Evolutionary conservation across 192 early-diverging fungal genomes (phyloP).

Genomic region (Rhizophagus sp.): DNA sequence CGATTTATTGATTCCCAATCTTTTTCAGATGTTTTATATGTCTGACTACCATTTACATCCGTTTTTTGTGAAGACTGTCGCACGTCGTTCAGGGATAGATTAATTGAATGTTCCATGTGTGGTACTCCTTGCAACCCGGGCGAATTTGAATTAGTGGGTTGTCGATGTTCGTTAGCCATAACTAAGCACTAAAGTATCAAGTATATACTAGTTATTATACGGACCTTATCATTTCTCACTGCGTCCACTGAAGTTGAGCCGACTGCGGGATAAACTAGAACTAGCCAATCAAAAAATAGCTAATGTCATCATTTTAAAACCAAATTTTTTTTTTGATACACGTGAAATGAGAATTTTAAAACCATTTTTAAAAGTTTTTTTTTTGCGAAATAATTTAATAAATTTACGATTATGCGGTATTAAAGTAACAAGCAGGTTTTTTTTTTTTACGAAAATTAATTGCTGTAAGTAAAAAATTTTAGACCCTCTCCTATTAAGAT

Average conservation of each 20-base stretch:
- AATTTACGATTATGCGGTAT: too few relatives aligned
- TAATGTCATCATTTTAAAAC: background rate
- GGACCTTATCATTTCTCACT: background rate
- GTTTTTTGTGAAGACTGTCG: background rate
- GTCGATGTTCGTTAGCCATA: constrained; percentile 23
- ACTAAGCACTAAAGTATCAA: background rate
- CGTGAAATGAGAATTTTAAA: too few relatives aligned
- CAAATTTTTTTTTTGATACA: too few relatives aligned
- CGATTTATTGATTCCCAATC: constrained; percentile 11
- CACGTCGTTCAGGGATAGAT: constrained; percentile 2
- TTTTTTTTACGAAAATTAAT: too few relatives aligned
- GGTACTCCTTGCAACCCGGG: constrained; percentile 11
- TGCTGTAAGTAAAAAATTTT: too few relatives aligned
- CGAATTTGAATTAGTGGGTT: constrained; percentile 1
- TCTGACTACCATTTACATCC: background rate
- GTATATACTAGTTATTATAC: constrained; percentile 7
- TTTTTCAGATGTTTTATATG: constrained; percentile 5
- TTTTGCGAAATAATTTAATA: too few relatives aligned
- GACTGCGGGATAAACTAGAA: background rate
- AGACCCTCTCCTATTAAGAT: too few relatives aligned
- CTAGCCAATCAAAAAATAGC: background rate
- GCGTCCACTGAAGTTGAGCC: background rate
- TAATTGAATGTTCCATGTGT: background rate
- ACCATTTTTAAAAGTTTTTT: too few relatives aligned
- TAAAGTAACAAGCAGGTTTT: too few relatives aligned